Evolutionary conservation across 192 early-diverging fungal species (phyloP).

Genomic region (Linnemannia hyalina): DNA sequence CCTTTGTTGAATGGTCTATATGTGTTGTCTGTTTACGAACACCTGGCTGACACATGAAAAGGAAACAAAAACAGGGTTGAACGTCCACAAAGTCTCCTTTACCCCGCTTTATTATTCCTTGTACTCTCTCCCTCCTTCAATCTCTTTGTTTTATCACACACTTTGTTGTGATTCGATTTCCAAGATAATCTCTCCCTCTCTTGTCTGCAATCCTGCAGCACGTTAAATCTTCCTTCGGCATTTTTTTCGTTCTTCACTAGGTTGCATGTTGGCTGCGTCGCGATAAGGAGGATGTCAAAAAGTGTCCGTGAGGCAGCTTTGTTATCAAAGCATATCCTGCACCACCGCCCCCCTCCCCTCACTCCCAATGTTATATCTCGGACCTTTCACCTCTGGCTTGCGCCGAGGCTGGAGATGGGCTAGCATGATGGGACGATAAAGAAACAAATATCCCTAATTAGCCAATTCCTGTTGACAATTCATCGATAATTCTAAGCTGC

Average conservation of each 20-base stretch:
- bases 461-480: neutral
- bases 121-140: neutral
- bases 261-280: neutral
- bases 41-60: no score
- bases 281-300: neutral
- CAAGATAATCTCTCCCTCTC: neutral
- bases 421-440: neutral
- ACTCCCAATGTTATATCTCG: neutral
- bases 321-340: neutral
- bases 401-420: neutral
- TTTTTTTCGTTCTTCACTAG: neutral
- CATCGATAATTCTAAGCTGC: neutral
- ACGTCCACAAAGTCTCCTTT: neutral
- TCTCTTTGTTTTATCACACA: constrained; percentile 1
- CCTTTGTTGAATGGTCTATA: no score
- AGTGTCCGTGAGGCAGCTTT: neutral
- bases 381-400: neutral
- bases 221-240: neutral
- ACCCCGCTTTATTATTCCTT: neutral
- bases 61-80: no score
- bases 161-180: neutral
- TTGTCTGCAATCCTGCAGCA: neutral
- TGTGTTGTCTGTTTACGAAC: no score
- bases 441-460: neutral
- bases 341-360: neutral